Evolutionary conservation across 768 basidiomycete species (phyloP).

Genomic region (Boletellus emodensis): DNA sequence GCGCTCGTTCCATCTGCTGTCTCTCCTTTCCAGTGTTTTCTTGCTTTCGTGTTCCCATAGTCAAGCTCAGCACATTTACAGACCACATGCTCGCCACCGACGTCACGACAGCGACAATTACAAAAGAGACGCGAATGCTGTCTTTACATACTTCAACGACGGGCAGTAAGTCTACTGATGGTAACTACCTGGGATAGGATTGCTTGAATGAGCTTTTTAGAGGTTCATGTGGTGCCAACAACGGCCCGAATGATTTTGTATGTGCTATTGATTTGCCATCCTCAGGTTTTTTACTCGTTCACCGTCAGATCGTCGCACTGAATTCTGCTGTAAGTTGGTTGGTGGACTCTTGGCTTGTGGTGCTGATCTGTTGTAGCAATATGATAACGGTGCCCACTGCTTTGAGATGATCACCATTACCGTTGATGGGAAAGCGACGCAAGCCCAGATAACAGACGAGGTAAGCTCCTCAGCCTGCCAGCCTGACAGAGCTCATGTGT

Average conservation of each 20-base stretch:
- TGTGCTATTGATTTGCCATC: constrained; percentile 1
- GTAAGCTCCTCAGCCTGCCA: constrained; percentile 25
- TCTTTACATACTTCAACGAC: constrained; percentile 27
- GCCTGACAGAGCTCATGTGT: neutral
- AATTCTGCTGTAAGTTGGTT: constrained; percentile 34
- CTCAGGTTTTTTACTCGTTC: neutral
- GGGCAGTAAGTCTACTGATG: constrained; percentile 18
- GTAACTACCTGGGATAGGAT: neutral
- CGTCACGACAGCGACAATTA: neutral
- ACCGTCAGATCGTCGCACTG: constrained; percentile 42
- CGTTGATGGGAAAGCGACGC: constrained; percentile 33
- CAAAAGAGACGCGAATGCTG: constrained; percentile 17
- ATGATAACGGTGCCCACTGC: constrained; percentile 38
- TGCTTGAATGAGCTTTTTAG: constrained; percentile 21
- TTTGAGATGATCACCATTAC: constrained; percentile 43
- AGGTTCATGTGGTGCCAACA: constrained; percentile 37
- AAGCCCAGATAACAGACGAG: constrained; percentile 44
- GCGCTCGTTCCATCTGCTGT: constrained; percentile 24
- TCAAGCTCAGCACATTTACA: constrained; percentile 7
- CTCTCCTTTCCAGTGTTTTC: constrained; percentile 22
- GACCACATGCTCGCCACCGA: constrained; percentile 7
- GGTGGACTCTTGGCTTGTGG: neutral
- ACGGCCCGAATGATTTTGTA: constrained; percentile 26
- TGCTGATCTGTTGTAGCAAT: constrained; percentile 33
- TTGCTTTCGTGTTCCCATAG: constrained; percentile 9